A percentile compares a stretch with the other conserved stretches of the same genome.
Conservation (phyloP, 1,139 yeast species). For the Pneumocystis murina region DNA sequence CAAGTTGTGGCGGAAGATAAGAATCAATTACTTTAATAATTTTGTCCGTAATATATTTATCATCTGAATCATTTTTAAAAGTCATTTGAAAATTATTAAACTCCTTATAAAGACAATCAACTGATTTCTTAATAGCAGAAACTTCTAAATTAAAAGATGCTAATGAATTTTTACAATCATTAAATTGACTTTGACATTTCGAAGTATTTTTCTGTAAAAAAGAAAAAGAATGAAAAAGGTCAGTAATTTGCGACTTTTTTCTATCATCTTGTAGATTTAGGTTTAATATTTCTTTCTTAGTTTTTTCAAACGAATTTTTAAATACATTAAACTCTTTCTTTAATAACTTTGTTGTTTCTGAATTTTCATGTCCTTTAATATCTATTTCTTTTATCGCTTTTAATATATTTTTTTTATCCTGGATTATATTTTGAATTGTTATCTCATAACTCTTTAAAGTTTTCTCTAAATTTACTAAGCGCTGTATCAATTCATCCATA, state of each 20-base stretch:
- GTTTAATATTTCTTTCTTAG: neutral
- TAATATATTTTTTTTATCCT: neutral
- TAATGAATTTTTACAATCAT: neutral
- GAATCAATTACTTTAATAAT: slow-evolving; percentile 7
- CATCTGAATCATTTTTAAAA: neutral
- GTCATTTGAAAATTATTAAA: neutral
- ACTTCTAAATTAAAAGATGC: neutral
- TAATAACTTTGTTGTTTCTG: neutral
- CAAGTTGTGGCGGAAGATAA: slow-evolving; percentile 12
- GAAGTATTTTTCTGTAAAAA: neutral
- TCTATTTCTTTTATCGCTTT: neutral
- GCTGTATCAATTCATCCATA: neutral
- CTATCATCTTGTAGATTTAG: neutral
- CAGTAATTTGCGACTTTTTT: neutral
- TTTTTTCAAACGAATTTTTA: neutral
- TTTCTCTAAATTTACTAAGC: neutral
- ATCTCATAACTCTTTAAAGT: neutral
- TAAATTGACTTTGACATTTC: neutral
- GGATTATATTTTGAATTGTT: neutral
- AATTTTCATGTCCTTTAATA: neutral
- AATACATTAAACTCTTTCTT: neutral
- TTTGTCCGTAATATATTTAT: slow-evolving; percentile 5
- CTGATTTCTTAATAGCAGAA: neutral
- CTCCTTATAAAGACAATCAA: neutral
- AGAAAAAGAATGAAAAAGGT: neutral